Evolutionary conservation across 2,329 filamentous ascomycete genomes (phyloP), one percentile per base, ranked within the genome.

Genomic region (Tolypocladium tundrense): DNA sequence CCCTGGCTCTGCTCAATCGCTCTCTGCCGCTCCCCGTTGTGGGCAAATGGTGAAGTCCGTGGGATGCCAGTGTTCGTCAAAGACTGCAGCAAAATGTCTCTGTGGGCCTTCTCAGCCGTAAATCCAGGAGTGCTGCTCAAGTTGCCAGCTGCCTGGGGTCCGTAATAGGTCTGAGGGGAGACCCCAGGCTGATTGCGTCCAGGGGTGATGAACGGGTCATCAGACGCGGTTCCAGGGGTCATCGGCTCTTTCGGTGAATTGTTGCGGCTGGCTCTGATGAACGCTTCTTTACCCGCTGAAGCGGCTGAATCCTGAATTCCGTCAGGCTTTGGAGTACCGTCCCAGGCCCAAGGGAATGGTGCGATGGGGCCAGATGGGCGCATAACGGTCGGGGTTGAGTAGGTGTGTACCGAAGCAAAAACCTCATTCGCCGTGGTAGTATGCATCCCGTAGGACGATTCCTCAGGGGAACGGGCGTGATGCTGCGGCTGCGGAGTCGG

Each of bases 361-460:
- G 68, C 67, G 59, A 73, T 72, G 53, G 68, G 71, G 37, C 67
- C 69, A 19, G 67, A 66, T 6, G 65, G 63, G 33, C 67, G 62
- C 8, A 68, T 67, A 7, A 61, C 60, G 1, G 63, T 65, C 37
- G 70, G 69, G 37, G 69, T 70, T 27, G 65, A 61, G 41, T 71
- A 65, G 9, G 72, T 65, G 16, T 66, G 69, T 48, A 75, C 64
- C 48, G 73, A 69, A 35, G 72, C 77, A 61, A 82, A 81, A 2
- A 80, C 62, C 21, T 80, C 79, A 53, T 80, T 77, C 33, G 80
- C 77, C 9, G 77, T 80, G 3, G 72, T 66, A 11, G 77, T 78
- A 63, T 79, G 75, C 79, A 84, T 82, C 19, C 79, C 81, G 60
- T 83, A 84, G 2, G 78, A 82, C 3, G 78, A 72, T 43, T 81